Evolutionary conservation across 257 asterid species (phyloP).

Genomic region (Solanum etuberosum): DNA sequence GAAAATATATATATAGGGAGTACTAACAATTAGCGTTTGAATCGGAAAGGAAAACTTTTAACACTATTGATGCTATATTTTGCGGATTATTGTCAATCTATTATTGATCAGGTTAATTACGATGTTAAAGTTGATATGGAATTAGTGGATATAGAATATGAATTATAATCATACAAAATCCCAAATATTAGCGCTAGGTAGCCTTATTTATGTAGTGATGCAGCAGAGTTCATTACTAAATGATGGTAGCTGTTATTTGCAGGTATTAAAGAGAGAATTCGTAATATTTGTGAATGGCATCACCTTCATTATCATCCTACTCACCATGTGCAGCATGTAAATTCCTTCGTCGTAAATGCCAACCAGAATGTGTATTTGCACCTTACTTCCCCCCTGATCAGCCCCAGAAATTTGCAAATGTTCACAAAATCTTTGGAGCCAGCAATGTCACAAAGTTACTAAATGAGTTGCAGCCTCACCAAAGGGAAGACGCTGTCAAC

Average conservation of each 20-base stretch:
- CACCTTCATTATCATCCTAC: slow-evolving; percentile 46
- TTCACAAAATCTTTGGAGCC: slow-evolving; percentile 66
- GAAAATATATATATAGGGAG: neutral
- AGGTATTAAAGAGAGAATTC: neutral
- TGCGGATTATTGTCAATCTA: neutral
- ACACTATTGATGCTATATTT: neutral
- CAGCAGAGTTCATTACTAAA: neutral
- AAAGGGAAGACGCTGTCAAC: slow-evolving; percentile 66
- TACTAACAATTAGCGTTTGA: neutral
- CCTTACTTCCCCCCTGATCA: slow-evolving; percentile 75
- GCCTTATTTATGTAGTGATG: neutral
- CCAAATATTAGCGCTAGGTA: neutral
- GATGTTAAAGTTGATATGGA: neutral
- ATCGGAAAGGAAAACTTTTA: neutral
- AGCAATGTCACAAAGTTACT: slow-evolving; percentile 69
- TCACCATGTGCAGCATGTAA: slow-evolving; percentile 75
- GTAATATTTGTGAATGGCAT: neutral
- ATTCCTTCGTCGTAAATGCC: slow-evolving; percentile 65
- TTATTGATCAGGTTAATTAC: neutral
- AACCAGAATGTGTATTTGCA: slow-evolving; percentile 65
- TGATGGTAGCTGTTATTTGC: neutral
- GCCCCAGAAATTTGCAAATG: slow-evolving; percentile 64
- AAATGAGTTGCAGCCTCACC: slow-evolving; percentile 63
- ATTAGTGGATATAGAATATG: neutral
- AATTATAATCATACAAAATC: neutral